Evolutionary conservation across 192 early-diverging fungal genomes (phyloP), one percentile per base, ranked within the genome.

Genomic region (Dissophora globulifera): DNA sequence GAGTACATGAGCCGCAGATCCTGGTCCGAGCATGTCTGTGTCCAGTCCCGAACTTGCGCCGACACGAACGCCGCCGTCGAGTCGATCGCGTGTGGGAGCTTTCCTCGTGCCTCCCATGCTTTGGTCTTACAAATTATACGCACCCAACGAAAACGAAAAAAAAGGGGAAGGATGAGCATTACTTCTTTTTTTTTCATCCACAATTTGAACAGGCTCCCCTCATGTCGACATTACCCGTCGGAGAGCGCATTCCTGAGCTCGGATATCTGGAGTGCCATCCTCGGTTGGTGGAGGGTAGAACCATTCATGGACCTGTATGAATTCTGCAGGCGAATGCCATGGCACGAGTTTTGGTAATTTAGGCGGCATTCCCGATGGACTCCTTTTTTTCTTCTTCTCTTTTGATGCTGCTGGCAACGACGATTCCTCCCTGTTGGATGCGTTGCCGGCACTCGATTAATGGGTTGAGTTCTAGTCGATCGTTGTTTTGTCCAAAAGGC

Each of bases 31-130:
- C 56, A 56, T 19, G 56, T 66, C 6, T 53, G 55, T 9, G 71
- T 64, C 22, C 74, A 82, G 40, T 90, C 87, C 49, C 85, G 75
- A 6, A 89, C 64, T 22, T 80, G 79, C 10, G 84, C 78, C 76
- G 90, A 82, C 19, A 93, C 83, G 51, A 94, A 83, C 12, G 71
- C 43, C 1, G 86, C 78, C 2, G 92, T 93, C 12, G 82, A 78
- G 35, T 92, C 89, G 22, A 94, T 82, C 1, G 92, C 83, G 40
- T 80, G 83, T 0, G 91, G 92, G 0, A 92, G 62, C 75, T 86
- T 88, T 15, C 90, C 90, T 67, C 91, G 66, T 53, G 70, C 84
- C 33, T 78, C 72, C 92, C 92, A 94, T 20, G 89, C 90, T 62
- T 85, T 88, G 20, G 91, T 84, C 87, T 92, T 62, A 31, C 29